Evolutionary conservation across 805 yeast species (phyloP).

Genomic region (Cyberlindnera mycetangii): DNA sequence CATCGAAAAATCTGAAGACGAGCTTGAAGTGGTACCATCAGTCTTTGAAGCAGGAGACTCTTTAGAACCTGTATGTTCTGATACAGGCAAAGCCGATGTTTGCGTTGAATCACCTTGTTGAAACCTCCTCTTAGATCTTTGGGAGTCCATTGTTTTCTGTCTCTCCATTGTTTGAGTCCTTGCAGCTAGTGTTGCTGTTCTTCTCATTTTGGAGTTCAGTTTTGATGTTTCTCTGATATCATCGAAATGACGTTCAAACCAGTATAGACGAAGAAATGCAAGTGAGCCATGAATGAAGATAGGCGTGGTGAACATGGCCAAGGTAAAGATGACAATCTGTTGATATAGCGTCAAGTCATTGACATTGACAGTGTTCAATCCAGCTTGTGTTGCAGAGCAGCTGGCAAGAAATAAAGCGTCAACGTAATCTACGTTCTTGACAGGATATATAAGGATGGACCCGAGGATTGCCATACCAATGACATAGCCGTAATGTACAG

Average conservation of each 20-base stretch:
- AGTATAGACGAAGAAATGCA: slow-evolving; percentile 74
- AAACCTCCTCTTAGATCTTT: neutral
- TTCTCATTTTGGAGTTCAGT: slow-evolving; percentile 73
- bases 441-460: slow-evolving; percentile 77
- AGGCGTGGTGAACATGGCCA: slow-evolving; percentile 74
- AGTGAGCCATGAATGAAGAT: slow-evolving; percentile 81
- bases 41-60: slow-evolving; percentile 9
- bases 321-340: slow-evolving; percentile 66
- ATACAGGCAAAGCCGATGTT: neutral
- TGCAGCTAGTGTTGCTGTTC: slow-evolving; percentile 70
- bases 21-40: slow-evolving; percentile 8
- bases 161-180: slow-evolving; percentile 34
- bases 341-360: slow-evolving; percentile 70
- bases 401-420: slow-evolving; percentile 76
- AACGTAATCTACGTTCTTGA: slow-evolving; percentile 60
- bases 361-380: slow-evolving; percentile 75
- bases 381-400: slow-evolving; percentile 88
- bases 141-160: slow-evolving; percentile 17
- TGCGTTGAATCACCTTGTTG: neutral
- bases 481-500: slow-evolving; percentile 75
- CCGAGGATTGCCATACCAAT: slow-evolving; percentile 55
- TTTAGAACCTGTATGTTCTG: neutral
- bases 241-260: slow-evolving; percentile 87
- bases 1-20: slow-evolving; percentile 17
- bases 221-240: slow-evolving; percentile 78